Evolutionary conservation across 2,329 filamentous ascomycete species (phyloP).

Genomic region (Furcasterigmium furcatum): DNA sequence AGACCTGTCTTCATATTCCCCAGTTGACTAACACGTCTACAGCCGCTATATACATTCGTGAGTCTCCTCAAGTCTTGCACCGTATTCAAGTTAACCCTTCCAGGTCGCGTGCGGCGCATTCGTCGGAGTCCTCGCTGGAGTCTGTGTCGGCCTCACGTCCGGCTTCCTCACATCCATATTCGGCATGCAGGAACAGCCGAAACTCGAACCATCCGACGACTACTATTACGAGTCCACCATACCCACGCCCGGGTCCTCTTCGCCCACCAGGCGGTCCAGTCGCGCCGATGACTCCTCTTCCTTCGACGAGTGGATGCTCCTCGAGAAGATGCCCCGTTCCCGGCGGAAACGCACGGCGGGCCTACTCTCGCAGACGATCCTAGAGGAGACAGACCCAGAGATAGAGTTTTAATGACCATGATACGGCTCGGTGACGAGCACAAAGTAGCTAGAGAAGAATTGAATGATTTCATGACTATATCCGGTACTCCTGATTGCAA

Average conservation of each 20-base stretch:
- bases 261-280: constrained; percentile 10
- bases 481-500: constrained; percentile 1
- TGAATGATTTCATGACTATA: neutral
- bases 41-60: constrained; percentile 43
- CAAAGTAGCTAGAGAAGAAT: neutral
- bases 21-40: neutral
- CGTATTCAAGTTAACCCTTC: constrained; percentile 8
- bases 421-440: constrained; percentile 35
- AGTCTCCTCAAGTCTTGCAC: constrained; percentile 16
- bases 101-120: constrained; percentile 63
- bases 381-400: constrained; percentile 51
- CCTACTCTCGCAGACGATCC: constrained; percentile 63
- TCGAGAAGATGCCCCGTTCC: constrained; percentile 29
- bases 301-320: constrained; percentile 30
- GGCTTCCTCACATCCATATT: constrained; percentile 49
- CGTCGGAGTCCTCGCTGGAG: constrained; percentile 62
- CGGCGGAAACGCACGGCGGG: constrained; percentile 40
- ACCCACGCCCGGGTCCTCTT: constrained; percentile 30
- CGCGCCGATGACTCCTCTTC: constrained; percentile 20
- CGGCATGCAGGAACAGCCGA: constrained; percentile 31
- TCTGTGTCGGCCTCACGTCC: constrained; percentile 55
- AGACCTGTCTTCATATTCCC: neutral
- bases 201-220: constrained; percentile 1
- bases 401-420: constrained; percentile 49
- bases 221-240: constrained; percentile 7